Evolutionary conservation across 768 basidiomycete species (phyloP), one percentile per base, ranked within the genome.

Genomic region (Leccinum subtestaceum): DNA sequence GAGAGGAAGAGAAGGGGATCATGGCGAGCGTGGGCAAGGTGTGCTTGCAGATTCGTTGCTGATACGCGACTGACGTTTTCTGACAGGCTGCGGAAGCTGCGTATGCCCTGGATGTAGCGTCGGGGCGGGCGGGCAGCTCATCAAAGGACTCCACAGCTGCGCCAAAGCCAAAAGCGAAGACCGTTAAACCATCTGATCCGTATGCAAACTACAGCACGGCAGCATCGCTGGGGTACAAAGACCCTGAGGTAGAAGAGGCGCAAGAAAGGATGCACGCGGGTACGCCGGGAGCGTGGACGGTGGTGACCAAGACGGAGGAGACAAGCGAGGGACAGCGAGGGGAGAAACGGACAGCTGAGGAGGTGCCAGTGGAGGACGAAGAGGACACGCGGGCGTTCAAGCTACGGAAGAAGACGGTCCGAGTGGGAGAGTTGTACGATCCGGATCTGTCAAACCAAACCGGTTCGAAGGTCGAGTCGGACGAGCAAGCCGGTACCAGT

Each of bases 171-270:
- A 75, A 67, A 56, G 74, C 65, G 54, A 86, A 75, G 70, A 76
- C 78, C 10, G 67, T 70, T 5, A 87, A 83, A 68, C 80, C 85
- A 11, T 78, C 84, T 1, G 84, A 87, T 65, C 83, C 81, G n/a
- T 86, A 83, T 60, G 81, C 88, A 1, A 89, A 96, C 71, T 99
- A 98, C 72, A 86, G 92, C 11, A 94, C 93, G 0, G 88, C 96
- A 0, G 87, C 83, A 51, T 90, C 87, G 1, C 80, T 98, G 1
- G 95, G 95, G 1, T 88, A 84, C 66, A 77, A 66, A 10, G 95
- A 96, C 67, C 88, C 88, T 2, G 91, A 93, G 60, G 85, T 78
- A 8, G 90, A 89, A 58, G 87, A 88, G 66, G 77, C 80, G 2
- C 83, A 86, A 55, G 76, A 82, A 47, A 79, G 83, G 23, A 80